These are phyloP conservation scores for Beauveria sp. DNA, from an alignment of 2,329 filamentous ascomycete species.

Conservation along the genomic window DNA sequence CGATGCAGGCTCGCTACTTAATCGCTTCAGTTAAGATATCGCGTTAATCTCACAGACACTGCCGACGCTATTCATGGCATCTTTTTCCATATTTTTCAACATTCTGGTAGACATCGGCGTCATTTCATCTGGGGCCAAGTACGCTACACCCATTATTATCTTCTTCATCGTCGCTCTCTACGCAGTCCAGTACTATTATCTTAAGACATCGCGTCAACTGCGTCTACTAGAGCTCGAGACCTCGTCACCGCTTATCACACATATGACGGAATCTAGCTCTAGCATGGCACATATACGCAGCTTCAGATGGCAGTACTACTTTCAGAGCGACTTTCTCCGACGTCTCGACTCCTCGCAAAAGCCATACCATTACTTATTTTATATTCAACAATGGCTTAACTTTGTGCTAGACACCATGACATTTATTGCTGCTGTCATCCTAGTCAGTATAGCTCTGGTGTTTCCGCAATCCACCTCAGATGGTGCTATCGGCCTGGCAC, in stretches of 20 bases:
- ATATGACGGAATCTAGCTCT: constrained; percentile 35
- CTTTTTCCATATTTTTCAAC: constrained; percentile 18
- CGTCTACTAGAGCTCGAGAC: constrained; percentile 28
- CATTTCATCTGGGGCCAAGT: constrained; percentile 19
- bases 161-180: constrained; percentile 19
- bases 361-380: constrained; percentile 46
- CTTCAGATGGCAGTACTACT: constrained; percentile 41
- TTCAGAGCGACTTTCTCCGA: constrained; percentile 33
- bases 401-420: constrained; percentile 37
- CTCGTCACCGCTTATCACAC: constrained; percentile 25
- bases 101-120: constrained; percentile 14
- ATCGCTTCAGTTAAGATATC: constrained; percentile 22
- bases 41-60: constrained; percentile 19
- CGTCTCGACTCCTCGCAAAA: constrained; percentile 44
- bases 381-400: constrained; percentile 46
- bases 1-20: neutral
- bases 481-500: constrained; percentile 11
- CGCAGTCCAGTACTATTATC: constrained; percentile 23
- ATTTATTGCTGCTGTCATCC: constrained; percentile 33
- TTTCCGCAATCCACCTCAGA: constrained; percentile 8
- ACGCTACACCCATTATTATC: constrained; percentile 22
- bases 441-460: constrained; percentile 35
- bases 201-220: constrained; percentile 28
- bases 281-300: constrained; percentile 42
- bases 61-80: constrained; percentile 18